Base-by-base conservation (phyloP, 805 yeast species). In the Middelhovenomyces tepae region DNA sequence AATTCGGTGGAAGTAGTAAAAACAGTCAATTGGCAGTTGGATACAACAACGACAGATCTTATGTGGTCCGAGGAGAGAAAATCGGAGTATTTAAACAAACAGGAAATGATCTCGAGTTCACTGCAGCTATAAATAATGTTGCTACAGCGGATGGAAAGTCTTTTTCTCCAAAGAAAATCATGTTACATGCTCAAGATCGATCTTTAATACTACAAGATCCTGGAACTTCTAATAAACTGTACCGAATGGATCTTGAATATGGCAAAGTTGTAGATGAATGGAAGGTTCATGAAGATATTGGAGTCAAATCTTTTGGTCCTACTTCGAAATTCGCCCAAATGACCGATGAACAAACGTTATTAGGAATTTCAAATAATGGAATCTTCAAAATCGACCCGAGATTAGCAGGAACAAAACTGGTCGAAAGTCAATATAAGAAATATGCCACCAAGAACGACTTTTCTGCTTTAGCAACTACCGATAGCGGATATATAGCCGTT, bases 181-280 rank as follows among this genome's bases (percentile, higher is more conserved):
- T 85, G 87, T 62, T 86, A 30, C 93, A 84, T 50, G 71, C 73
- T 47, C 76, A 75, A 44, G 95, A 86, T 57, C 62, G 72, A 16
- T 56, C 73, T 0, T 66, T 86, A 67, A 63, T 86, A 18, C 50
- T 86, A 45, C 83, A 78, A 47, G 75, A 73, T 48, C 60, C 64
- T 2, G 49, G 54, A 3, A 57, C 65, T 25, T 48, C 49, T 15
- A 59, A 64, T 27, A 65, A 62, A 19, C 52, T 86, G 30, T 82
- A 68, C 58, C 71, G 73, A 44, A 71, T 85, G 85, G 95, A 86
- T 59, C 56, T 86, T 31, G 80, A 72, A 49, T 67, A 74, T 37
- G 95, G 95, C 9, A 64, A 76, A 48, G 68, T 86, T 34, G 79
- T 86, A n/a, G 95, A 86, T 51, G 91, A 83, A 50, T 86, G 94